Evolutionary conservation across 176 grass and related monocot genomes (phyloP), one percentile per base, ranked within the genome.

Genomic region (Musa acuminata): DNA sequence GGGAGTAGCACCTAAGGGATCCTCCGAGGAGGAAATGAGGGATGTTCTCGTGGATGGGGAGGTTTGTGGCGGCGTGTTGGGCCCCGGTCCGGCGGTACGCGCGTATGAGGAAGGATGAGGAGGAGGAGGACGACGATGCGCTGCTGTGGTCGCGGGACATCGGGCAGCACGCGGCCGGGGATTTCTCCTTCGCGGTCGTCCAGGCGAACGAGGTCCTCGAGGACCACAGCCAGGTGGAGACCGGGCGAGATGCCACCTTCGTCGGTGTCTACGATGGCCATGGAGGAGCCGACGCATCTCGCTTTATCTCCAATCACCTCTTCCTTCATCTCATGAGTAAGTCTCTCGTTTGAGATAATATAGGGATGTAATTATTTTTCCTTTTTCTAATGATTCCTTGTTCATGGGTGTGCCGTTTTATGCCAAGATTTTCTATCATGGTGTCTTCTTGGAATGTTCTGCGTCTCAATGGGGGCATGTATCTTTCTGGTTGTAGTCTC

Each of bases 181-280:
- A 98, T 69, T 98, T 89, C 75, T 98, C 95, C 24, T 94, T 98
- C 65, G 95, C 95, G 13, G 90, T 98, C 4, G 95, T 89, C 70
- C 95, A 98, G 90, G 95, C 95, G 0, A 98, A 98, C 77, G 95
- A 98, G 72, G 83, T 87, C 63, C 78, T 98, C 22, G 95, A 98
- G 88, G 95, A 98, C 73, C 88, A 98, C 49, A 94, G 95, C 75
- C 95, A 98, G 88, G 95, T 98, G 26, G 95, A 98, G 82, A 93
- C 88, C 5, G 86, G 80, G 24, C 65, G 72, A 24, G 78, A 75
- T 8, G 84, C 90, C 72, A 94, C 86, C 48, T 98, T 98, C 79
- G 71, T 98, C 66, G 95, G 95, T 63, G 90, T 98, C 81, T 98
- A 98, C 53, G 95, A 98, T 71, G 95, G 95, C 2, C 95, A 98